Evolutionary conservation across 352 stramenopile species (phyloP), one percentile per base, ranked within the genome.

Genomic region (Pythium graminicola): DNA sequence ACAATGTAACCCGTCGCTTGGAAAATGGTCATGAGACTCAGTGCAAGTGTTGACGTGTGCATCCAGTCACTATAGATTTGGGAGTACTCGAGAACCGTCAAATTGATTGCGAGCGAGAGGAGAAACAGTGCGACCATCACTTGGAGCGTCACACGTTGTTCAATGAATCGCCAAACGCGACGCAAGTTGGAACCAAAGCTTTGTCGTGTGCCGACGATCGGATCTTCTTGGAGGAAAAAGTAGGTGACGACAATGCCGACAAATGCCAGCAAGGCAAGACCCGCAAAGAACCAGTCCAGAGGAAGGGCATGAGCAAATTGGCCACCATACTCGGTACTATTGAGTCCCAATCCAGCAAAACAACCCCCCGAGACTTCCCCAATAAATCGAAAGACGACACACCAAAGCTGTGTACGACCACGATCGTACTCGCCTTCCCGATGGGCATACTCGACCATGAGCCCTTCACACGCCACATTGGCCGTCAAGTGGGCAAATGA

Each of bases 371-470:
- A 43, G n/a, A 63, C 48, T 22, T 59, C 49, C 6, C 62, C 62
- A 5, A 59, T 56, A 53, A 57, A 65, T 13, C 62, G 62, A 24
- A 50, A 57, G 14, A 54, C 41, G 14, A 64, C 19, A 14, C 52
- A 58, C 35, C 48, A 49, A 1, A 54, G 35, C 43, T 65, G 58
- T 9, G 59, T 57, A n/a, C 54, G 58, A 6, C 63, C 63, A 33
- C 63, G 63, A 20, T 64, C 49, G 46, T 50, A 56, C 56, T 60
- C 54, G 0, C 57, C 57, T 24, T 71, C 63, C 17, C 63, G 54
- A 26, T 71, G 63, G 2, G 63, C 58, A 36, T 58, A 65, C 50
- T 68, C 54, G 39, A 71, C 50, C 50, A 71, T 62, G 53, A 67
- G 59, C 10, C 56, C 63, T 43, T 71, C 63, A 19, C 50, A 60